Conservation (phyloP, 2,329 filamentous ascomycete species). For the Pestalotiopsis sp. region DNA sequence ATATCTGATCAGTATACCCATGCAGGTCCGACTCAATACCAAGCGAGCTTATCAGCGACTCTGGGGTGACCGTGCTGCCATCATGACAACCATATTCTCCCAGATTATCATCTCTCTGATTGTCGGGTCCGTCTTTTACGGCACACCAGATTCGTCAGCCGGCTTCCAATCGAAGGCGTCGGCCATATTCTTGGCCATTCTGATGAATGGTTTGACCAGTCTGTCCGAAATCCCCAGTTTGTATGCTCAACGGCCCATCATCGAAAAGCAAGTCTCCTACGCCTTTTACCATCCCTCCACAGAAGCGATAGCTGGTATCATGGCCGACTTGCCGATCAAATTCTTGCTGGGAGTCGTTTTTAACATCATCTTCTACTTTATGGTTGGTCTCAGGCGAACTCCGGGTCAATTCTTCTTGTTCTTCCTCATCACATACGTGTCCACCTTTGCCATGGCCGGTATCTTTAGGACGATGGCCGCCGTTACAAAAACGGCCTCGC, state of each 20-base stretch:
- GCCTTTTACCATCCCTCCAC: constrained; percentile 27
- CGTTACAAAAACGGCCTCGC: constrained; percentile 64
- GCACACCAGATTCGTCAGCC: constrained; percentile 46
- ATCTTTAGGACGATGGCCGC: constrained; percentile 75
- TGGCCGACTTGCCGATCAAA: constrained; percentile 44
- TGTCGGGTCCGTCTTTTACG: constrained; percentile 61
- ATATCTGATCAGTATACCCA: constrained; percentile 55
- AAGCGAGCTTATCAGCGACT: constrained; percentile 52
- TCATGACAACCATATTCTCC: constrained; percentile 43
- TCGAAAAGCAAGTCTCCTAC: constrained; percentile 45
- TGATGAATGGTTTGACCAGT: constrained; percentile 59
- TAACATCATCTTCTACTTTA: constrained; percentile 60
- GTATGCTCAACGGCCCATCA: constrained; percentile 45
- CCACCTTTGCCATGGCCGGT: constrained; percentile 72
- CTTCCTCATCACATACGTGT: constrained; percentile 66
- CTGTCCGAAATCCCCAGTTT: constrained; percentile 53
- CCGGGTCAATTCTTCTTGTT: constrained; percentile 75
- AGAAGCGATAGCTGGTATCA: constrained; percentile 17
- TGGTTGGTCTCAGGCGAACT: constrained; percentile 53
- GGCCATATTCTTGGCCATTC: constrained; percentile 59
- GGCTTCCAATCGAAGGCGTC: constrained; percentile 56
- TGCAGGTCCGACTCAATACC: constrained; percentile 54
- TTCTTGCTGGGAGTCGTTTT: constrained; percentile 49
- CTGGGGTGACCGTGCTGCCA: constrained; percentile 50
- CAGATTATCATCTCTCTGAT: constrained; percentile 60